Conservation (phyloP, 176 grass and related monocot genomes). For the Neostapfia colusana region DNA sequence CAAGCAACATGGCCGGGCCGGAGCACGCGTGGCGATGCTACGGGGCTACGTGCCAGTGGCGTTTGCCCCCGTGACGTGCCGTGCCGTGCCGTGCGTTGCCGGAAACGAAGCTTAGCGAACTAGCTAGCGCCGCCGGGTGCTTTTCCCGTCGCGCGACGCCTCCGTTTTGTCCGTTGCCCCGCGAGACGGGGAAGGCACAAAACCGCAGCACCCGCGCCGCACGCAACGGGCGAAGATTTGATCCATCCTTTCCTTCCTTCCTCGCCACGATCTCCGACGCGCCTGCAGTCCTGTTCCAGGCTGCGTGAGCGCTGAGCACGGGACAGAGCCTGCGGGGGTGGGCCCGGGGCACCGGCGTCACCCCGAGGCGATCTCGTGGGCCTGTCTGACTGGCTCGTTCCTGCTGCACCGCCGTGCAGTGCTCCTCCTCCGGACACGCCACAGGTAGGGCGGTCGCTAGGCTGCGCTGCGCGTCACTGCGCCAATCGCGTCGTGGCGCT, state of each 20-base stretch:
- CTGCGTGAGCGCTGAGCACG: not conserved
- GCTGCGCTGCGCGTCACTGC: too few relatives aligned
- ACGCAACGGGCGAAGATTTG: conserved; percentile 13
- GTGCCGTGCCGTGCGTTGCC: not conserved
- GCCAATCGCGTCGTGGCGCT: too few relatives aligned
- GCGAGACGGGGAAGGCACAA: conserved; percentile 27
- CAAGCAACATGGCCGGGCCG: not conserved
- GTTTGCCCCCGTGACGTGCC: too few relatives aligned
- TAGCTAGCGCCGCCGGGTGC: not conserved
- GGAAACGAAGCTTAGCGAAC: not conserved
- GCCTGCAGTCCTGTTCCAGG: not conserved
- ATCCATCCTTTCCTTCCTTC: not conserved
- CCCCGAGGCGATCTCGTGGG: conserved; percentile 16
- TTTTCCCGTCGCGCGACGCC: conserved; percentile 3
- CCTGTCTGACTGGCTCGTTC: not conserved
- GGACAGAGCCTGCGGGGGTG: not conserved
- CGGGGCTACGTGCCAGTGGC: too few relatives aligned
- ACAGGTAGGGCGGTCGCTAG: too few relatives aligned
- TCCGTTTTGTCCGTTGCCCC: conserved; percentile 22
- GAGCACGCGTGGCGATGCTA: too few relatives aligned
- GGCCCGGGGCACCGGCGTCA: not conserved
- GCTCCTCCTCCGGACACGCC: not conserved
- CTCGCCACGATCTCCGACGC: not conserved
- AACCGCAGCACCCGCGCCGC: not conserved
- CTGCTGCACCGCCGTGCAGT: not conserved